Conservation (phyloP, 116 monocot genomes). For the Posidonia oceanica region DNA sequence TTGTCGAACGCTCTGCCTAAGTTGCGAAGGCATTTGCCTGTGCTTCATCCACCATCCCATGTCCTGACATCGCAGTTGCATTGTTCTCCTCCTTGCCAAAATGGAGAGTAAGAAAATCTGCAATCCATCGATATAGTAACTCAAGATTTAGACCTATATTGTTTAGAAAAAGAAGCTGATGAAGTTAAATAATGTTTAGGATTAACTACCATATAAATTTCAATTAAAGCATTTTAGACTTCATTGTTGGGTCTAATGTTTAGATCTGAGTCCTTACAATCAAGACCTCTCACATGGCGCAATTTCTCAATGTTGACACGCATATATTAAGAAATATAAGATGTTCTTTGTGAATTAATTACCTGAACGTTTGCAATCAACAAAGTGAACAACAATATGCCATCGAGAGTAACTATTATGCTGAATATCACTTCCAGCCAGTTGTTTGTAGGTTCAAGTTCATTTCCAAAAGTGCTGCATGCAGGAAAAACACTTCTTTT, state of each 20-base stretch:
- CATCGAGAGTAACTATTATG: slow-evolving; percentile 42
- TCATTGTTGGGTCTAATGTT: too few species aligned
- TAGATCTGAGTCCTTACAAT: too few species aligned
- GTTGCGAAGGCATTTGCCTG: slow-evolving; percentile 35
- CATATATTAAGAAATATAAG: too few species aligned
- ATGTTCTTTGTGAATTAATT: too few species aligned
- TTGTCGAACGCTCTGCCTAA: slow-evolving; percentile 52
- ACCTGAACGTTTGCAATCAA: slow-evolving; percentile 74
- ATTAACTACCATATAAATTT: too few species aligned
- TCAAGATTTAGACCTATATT: too few species aligned
- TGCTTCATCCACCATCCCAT: slow-evolving; percentile 78
- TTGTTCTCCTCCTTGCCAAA: slow-evolving; percentile 46
- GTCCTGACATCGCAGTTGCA: slow-evolving; percentile 47
- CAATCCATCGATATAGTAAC: too few species aligned
- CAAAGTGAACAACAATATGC: slow-evolving; percentile 55
- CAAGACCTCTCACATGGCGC: too few species aligned
- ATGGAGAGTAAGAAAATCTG: slow-evolving; percentile 61
- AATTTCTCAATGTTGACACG: too few species aligned
- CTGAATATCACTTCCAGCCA: slow-evolving; percentile 65
- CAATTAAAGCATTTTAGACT: too few species aligned
- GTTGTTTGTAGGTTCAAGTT: slow-evolving; percentile 53
- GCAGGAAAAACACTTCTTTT: background rate
- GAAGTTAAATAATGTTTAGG: too few species aligned
- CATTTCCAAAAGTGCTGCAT: slow-evolving; percentile 55
- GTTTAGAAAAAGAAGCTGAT: too few species aligned